Evolutionary conservation across 768 basidiomycete genomes (phyloP).

Genomic region (Leccinum aurantiacum): DNA sequence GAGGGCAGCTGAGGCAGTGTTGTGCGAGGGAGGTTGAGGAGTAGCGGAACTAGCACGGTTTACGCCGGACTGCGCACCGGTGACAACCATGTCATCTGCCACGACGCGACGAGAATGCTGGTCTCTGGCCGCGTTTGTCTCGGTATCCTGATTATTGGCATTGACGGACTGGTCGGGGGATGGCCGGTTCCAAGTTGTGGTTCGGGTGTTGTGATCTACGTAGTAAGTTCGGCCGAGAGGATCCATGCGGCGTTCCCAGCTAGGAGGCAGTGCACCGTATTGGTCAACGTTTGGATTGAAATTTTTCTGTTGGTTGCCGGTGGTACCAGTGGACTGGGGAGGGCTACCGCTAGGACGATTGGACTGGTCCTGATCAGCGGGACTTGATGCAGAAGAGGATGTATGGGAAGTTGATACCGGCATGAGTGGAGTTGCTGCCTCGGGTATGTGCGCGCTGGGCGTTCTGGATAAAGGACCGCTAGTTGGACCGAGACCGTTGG

Average conservation of each 20-base stretch:
- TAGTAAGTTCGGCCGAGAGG: constrained; percentile 96
- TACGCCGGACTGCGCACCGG: constrained; percentile 42
- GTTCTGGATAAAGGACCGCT: constrained; percentile 56
- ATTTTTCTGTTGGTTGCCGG: constrained; percentile 60
- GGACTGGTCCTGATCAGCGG: constrained; percentile 31
- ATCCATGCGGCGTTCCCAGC: constrained; percentile 98
- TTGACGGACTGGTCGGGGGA: constrained; percentile 76
- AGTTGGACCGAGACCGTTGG: constrained; percentile 34
- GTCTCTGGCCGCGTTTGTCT: constrained; percentile 83
- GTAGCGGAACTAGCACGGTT: constrained; percentile 41
- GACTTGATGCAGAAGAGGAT: constrained; percentile 25
- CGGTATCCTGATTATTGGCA: constrained; percentile 64
- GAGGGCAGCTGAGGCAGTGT: constrained; percentile 45
- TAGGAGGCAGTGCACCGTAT: constrained; percentile 82
- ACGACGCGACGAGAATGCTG: constrained; percentile 83
- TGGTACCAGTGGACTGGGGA: constrained; percentile 20
- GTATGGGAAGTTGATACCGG: constrained; percentile 40
- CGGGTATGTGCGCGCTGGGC: constrained; percentile 67
- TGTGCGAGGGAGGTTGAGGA: constrained; percentile 29
- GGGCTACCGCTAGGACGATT: constrained; percentile 35
- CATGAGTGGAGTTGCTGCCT: constrained; percentile 43
- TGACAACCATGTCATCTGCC: constrained; percentile 83
- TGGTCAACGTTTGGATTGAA: constrained; percentile 97
- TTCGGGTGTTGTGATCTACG: constrained; percentile 97
- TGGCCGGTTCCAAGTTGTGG: constrained; percentile 97